Percentiles rank a stretch among this genome's conserved stretches.
These are phyloP conservation scores for Tulasnella sp. DNA, from an alignment of 768 basidiomycete species.

Conservation along the genomic window DNA sequence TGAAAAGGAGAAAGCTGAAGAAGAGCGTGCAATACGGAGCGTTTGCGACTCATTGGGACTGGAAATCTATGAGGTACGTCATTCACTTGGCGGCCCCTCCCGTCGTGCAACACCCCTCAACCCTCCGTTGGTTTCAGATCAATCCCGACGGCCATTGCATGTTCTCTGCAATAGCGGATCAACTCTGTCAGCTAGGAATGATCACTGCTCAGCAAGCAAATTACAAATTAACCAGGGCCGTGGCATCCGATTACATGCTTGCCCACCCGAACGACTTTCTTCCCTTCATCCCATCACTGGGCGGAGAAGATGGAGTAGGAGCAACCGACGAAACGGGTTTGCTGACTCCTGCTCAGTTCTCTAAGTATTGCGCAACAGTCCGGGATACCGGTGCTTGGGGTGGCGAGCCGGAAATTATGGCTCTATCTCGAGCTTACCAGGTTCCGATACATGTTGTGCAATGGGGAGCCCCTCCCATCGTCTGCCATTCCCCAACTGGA, in stretches of 20 bases:
- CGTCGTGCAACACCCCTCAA: neutral
- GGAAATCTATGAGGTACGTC: constrained; percentile 54
- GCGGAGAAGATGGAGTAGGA: constrained; percentile 60
- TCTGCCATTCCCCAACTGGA: constrained; percentile 61
- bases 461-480: constrained; percentile 67
- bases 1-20: constrained; percentile 57
- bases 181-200: constrained; percentile 66
- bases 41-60: constrained; percentile 60
- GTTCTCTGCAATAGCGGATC: constrained; percentile 89
- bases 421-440: constrained; percentile 69
- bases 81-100: neutral
- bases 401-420: constrained; percentile 93
- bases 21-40: constrained; percentile 54
- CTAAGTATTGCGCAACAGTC: constrained; percentile 67
- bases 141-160: constrained; percentile 95
- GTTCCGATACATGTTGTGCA: constrained; percentile 90
- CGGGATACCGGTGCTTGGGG: constrained; percentile 90
- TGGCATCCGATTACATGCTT: constrained; percentile 74
- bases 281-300: constrained; percentile 75
- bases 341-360: constrained; percentile 60
- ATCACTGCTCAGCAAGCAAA: constrained; percentile 50
- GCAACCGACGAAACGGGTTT: constrained; percentile 52
- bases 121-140: constrained; percentile 45
- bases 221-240: constrained; percentile 52
- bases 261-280: constrained; percentile 83